Evolutionary conservation across 2,329 filamentous ascomycete species (phyloP), one percentile per base, ranked within the genome.

Genomic region (Tolypocladium ophioglossoides): DNA sequence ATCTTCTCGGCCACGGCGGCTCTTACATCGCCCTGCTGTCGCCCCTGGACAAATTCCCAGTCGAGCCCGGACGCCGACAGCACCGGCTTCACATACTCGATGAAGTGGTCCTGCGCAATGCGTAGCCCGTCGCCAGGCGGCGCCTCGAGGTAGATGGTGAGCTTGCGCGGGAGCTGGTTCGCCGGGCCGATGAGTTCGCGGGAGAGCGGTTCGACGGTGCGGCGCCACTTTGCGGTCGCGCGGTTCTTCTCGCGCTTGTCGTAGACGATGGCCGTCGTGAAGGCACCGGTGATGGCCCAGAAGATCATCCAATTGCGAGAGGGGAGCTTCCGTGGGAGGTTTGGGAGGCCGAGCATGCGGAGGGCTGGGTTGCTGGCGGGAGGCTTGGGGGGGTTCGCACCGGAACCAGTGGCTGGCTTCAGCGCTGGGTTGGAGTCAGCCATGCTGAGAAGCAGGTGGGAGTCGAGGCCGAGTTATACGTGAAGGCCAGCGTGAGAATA

Each of bases 231-330:
- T 58, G 87, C 80, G 54, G 94, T 92, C 52, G 85, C 85, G 58
- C 85, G 84, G 64, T 85, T 88, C 77, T 92, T 96, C 73, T 97
- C 86, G 56, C 89, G 85, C 66, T 89, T 89, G 72, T 99, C 94
- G 76, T 99, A 96, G 66, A 94, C 80, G 54, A 97, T 79, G 52
- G 90, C 87, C 18, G 82, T 84, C 7, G 89, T 83, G 66, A 96
- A 87, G 49, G 88, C 82, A 52, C 85, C 85, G 12, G 86, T 86
- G 54, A 97, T 70, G 49, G 86, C 78, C 71, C 91, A 84, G 74
- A 99, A 99, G 65, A 99, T 96, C 73, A 94, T 83, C 94, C 94
- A 99, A 70, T 97, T 97, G 57, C 94, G 87, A 20, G 92, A 97
- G 9, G 94, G 94, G 20, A 99, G 83, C 70, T 84, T 90, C 62